These are phyloP conservation scores for Neopestalotiopsis sp. DNA, from an alignment of 2,329 filamentous ascomycete species.

Conservation along the genomic window DNA sequence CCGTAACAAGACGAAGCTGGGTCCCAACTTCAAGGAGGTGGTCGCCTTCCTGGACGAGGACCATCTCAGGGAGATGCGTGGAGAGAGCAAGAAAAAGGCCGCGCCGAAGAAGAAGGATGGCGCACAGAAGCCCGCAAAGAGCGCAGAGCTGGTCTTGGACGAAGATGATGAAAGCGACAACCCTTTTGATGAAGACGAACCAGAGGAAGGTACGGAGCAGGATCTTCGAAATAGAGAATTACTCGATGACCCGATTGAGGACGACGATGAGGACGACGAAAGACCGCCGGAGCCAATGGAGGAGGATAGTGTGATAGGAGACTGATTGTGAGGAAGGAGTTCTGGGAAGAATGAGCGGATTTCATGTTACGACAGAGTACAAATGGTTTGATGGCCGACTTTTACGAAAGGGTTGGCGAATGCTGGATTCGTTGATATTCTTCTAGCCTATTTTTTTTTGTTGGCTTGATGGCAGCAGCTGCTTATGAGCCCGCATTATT, in stretches of 20 bases:
- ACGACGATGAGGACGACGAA: constrained; percentile 47
- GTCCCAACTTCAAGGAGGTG: constrained; percentile 84
- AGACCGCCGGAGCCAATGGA: constrained; percentile 36
- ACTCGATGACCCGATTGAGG: constrained; percentile 52
- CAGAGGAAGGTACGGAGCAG: constrained; percentile 63
- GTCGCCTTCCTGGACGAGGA: constrained; percentile 78
- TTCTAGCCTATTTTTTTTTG: not conserved
- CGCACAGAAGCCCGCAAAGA: constrained; percentile 44
- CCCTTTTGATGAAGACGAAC: constrained; percentile 53
- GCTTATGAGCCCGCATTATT: not conserved
- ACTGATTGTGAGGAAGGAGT: constrained; percentile 1
- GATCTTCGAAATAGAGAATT: constrained; percentile 61
- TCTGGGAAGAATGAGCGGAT: not conserved
- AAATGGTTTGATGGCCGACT: not conserved
- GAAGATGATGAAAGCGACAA: constrained; percentile 44
- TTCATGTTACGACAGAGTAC: constrained; percentile 1
- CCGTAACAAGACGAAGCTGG: constrained; percentile 80
- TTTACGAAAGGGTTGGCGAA: not conserved
- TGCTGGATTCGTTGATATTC: not conserved
- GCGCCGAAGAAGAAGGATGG: constrained; percentile 47
- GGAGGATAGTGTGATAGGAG: constrained; percentile 29
- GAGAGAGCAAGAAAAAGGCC: constrained; percentile 45
- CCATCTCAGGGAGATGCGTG: constrained; percentile 55
- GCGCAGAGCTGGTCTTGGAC: constrained; percentile 51
- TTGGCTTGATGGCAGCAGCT: not conserved